A percentile compares a stretch with the other conserved stretches of the same genome.
Conservation (phyloP, 139 green algal species). For the Chlamydomonas applanata region DNA sequence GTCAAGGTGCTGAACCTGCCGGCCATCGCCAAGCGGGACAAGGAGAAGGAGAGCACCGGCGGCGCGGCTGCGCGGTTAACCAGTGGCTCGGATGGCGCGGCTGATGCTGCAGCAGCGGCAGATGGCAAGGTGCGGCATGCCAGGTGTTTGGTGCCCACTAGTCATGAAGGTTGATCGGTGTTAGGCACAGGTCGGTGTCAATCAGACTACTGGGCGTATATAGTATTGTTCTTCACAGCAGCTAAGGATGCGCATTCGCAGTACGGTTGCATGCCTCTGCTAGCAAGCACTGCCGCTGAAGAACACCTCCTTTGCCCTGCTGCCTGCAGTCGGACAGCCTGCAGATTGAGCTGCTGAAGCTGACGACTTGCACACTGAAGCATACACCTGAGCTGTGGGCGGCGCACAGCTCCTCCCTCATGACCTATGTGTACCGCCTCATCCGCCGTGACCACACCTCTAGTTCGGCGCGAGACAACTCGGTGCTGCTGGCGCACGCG, state of each 20-base stretch:
- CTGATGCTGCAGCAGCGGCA: not conserved
- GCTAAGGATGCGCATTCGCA: too few relatives aligned
- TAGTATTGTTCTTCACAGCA: too few relatives aligned
- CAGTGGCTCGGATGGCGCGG: not conserved
- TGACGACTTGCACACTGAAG: slow-evolving; percentile 77
- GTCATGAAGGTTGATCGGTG: not conserved
- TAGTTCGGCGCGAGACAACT: slow-evolving; percentile 58
- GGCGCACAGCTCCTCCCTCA: too few relatives aligned
- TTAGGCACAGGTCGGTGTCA: too few relatives aligned
- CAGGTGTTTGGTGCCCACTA: not conserved
- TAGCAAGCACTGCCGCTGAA: too few relatives aligned
- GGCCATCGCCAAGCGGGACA: not conserved
- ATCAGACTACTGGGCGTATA: too few relatives aligned
- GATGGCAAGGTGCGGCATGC: not conserved
- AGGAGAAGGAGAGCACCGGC: not conserved
- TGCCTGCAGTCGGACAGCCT: slow-evolving; percentile 37
- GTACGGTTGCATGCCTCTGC: too few relatives aligned
- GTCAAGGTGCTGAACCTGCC: slow-evolving; percentile 19
- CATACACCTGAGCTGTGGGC: slow-evolving; percentile 36
- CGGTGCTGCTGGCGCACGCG: too few relatives aligned
- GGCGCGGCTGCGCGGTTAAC: not conserved
- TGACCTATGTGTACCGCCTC: not conserved
- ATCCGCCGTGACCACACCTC: not conserved
- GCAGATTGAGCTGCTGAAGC: slow-evolving; percentile 77
- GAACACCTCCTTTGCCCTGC: too few relatives aligned